Evolutionary conservation across 2,329 filamentous ascomycete genomes (phyloP).

Genomic region (Ramularia collo-cygni): DNA sequence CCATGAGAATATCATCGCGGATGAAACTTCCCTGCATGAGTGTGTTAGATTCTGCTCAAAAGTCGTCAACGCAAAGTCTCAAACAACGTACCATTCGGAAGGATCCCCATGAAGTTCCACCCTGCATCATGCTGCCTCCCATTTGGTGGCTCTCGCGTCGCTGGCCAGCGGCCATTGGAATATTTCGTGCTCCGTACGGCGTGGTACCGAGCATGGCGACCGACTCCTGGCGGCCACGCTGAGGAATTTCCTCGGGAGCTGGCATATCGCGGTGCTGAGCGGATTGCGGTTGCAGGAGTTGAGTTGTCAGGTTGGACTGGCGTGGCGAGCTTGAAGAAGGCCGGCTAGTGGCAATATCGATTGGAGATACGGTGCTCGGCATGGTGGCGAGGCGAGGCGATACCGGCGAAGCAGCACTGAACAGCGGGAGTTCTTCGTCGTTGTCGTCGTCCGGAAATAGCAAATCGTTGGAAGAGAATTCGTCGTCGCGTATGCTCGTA

Average conservation of each 20-base stretch:
- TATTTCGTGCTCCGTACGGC: constrained; percentile 54
- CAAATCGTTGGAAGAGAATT: constrained; percentile 27
- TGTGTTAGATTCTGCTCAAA: no score
- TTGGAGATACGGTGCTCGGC: constrained; percentile 49
- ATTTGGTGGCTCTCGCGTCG: constrained; percentile 50
- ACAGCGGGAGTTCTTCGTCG: constrained; percentile 15
- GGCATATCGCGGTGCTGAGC: constrained; percentile 24
- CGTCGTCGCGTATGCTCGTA: constrained; percentile 16
- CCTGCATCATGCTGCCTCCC: constrained; percentile 57
- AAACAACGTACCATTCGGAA: constrained; percentile 42
- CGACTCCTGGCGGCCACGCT: constrained; percentile 47
- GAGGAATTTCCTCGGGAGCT: constrained; percentile 14
- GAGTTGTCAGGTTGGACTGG: constrained; percentile 57
- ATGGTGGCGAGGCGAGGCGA: constrained; percentile 34
- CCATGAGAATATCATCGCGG: constrained; percentile 68
- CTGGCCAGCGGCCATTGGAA: constrained; percentile 49
- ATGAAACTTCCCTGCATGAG: no score
- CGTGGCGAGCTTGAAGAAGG: constrained; percentile 52
- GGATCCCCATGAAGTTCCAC: constrained; percentile 78
- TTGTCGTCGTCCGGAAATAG: constrained; percentile 25
- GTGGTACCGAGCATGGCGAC: constrained; percentile 43
- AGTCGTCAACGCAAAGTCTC: no score
- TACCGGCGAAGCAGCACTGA: constrained; percentile 16
- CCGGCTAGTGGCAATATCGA: constrained; percentile 51
- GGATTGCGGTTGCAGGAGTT: constrained; percentile 43